phyloP scores from a whole-genome alignment of 495 filamentous ascomycete species.

The Melanomma pulvis-pyrius region DNA sequence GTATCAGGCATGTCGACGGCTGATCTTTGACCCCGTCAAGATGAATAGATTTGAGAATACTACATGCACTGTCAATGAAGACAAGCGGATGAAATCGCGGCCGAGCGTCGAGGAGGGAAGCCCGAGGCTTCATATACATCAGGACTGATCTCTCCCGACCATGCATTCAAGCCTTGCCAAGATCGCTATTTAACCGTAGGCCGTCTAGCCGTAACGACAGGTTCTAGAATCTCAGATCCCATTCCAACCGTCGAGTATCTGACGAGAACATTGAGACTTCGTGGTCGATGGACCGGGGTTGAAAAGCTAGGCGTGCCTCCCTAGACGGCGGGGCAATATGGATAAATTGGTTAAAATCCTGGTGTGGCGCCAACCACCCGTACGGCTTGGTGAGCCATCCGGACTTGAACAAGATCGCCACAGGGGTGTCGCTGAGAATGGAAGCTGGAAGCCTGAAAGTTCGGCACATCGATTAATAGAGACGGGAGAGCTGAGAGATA shows the following conservation, averaged over 20 bases:
- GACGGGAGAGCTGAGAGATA: neutral
- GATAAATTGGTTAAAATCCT: neutral
- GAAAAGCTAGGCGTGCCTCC: neutral
- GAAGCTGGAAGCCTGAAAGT: conserved; percentile 3
- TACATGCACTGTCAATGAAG: conserved; percentile 1
- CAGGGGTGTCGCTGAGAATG: conserved; percentile 10
- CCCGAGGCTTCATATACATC: conserved; percentile 12
- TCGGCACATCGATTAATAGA: neutral
- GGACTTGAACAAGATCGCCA: conserved; percentile 25
- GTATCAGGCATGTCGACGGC: conserved; percentile 11
- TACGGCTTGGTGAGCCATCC: neutral
- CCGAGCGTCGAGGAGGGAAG: neutral
- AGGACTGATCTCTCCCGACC: conserved; percentile 2
- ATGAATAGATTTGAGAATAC: neutral
- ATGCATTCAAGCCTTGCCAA: conserved; percentile 5
- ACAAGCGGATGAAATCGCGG: conserved; percentile 11
- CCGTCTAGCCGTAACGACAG: conserved; percentile 19
- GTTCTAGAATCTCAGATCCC: conserved; percentile 22
- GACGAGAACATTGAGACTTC: conserved; percentile 15
- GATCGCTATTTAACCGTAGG: conserved; percentile 27
- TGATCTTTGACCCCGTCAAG: neutral
- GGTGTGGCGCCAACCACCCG: neutral
- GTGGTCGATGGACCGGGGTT: neutral
- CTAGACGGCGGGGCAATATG: neutral
- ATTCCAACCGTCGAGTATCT: conserved; percentile 9